These are phyloP conservation scores for Euclidium syriacum DNA, from an alignment of 345 rosid genomes.

Conservation along the genomic window DNA sequence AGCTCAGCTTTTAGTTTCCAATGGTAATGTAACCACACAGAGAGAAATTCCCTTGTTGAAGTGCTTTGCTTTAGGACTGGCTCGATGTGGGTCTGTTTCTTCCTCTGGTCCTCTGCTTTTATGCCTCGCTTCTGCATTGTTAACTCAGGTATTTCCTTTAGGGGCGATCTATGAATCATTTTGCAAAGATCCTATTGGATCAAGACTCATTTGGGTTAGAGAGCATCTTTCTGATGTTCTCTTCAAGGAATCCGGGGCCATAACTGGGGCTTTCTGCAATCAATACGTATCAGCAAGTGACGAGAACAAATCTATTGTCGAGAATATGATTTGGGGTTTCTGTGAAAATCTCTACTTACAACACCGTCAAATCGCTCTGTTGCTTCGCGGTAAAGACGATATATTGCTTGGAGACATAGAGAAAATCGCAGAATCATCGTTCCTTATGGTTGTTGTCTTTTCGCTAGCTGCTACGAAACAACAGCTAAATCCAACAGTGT, in stretches of 20 bases:
- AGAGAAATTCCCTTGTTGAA: slow-evolving; percentile 45
- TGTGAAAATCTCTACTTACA: slow-evolving; percentile 68
- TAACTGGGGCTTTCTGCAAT: slow-evolving; percentile 71
- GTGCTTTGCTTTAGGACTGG: slow-evolving; percentile 66
- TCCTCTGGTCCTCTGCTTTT: slow-evolving; percentile 43
- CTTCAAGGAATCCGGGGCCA: slow-evolving; percentile 78
- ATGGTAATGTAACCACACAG: slow-evolving; percentile 24
- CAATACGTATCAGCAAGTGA: slow-evolving; percentile 64
- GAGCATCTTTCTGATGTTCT: slow-evolving; percentile 51
- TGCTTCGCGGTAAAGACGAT: slow-evolving; percentile 55
- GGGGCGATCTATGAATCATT: slow-evolving; percentile 42
- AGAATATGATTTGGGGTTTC: slow-evolving; percentile 66
- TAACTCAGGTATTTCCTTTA: slow-evolving; percentile 68
- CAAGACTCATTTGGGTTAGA: slow-evolving; percentile 36
- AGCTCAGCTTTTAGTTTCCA: slow-evolving; percentile 44
- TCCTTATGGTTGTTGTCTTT: slow-evolving; percentile 85
- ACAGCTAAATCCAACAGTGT: slow-evolving; percentile 42
- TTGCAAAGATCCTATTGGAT: slow-evolving; percentile 28
- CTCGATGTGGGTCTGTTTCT: slow-evolving; percentile 67
- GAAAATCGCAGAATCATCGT: slow-evolving; percentile 86
- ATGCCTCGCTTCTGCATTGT: slow-evolving; percentile 64
- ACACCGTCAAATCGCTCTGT: slow-evolving; percentile 58
- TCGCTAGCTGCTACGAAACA: slow-evolving; percentile 72
- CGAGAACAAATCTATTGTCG: slow-evolving; percentile 52
- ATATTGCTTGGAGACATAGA: slow-evolving; percentile 56